These are phyloP conservation scores for Prunus armeniaca DNA, from an alignment of 306 rosid species.

Conservation along the genomic window DNA sequence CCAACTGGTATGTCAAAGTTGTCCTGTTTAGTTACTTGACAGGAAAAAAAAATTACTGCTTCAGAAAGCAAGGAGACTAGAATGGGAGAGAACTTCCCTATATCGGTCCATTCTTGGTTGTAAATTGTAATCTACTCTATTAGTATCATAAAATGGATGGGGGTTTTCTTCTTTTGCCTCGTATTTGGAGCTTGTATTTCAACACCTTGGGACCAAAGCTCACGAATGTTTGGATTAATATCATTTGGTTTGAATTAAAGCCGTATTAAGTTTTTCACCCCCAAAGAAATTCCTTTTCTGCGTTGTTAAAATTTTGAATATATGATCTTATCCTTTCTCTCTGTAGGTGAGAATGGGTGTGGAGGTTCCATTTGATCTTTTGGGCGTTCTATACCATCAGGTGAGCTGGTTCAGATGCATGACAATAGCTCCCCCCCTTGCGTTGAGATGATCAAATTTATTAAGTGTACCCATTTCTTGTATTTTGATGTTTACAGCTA, in stretches of 20 bases:
- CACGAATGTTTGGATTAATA: neutral
- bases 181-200: neutral
- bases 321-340: neutral
- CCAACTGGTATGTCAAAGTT: neutral
- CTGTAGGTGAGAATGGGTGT: constrained; percentile 83
- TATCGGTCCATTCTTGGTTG: neutral
- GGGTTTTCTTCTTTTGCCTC: neutral
- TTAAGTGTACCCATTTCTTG: neutral
- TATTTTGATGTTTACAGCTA: constrained; percentile 45
- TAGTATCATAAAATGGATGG: neutral
- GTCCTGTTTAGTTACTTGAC: neutral
- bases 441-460: constrained; percentile 19
- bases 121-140: neutral
- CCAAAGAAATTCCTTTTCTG: neutral
- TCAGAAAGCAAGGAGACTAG: neutral
- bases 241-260: neutral
- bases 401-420: constrained; percentile 37
- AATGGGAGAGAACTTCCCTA: neutral
- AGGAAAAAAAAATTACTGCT: neutral
- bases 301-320: neutral
- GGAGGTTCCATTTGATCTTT: constrained; percentile 77
- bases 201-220: neutral
- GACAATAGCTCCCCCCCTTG: constrained; percentile 3
- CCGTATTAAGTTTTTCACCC: neutral
- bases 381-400: constrained; percentile 82